A percentile compares a stretch with the other conserved stretches of the same genome.
Conservation (phyloP, 2,329 filamentous ascomycete species). For the Lithohypha guttulata region DNA sequence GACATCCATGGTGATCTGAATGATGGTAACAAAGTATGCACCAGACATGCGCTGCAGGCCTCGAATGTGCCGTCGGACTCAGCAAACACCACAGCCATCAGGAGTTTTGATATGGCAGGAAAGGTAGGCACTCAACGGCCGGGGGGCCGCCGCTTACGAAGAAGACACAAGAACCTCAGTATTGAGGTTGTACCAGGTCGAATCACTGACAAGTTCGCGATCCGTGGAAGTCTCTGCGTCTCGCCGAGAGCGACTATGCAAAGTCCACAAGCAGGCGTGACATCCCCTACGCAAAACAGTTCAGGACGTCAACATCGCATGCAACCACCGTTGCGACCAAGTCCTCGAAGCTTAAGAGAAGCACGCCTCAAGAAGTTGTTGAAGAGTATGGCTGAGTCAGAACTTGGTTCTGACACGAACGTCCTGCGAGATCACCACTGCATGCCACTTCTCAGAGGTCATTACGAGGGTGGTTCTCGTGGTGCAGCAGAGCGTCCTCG, state of each 20-base stretch:
- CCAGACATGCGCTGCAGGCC: background rate
- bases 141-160: too few species aligned
- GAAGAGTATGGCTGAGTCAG: background rate
- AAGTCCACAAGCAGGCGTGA: background rate
- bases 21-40: background rate
- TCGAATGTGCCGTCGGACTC: background rate
- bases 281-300: background rate
- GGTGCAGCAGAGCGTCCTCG: background rate
- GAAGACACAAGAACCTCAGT: too few species aligned
- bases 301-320: background rate
- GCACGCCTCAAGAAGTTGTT: background rate
- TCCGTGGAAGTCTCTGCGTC: too few species aligned
- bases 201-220: too few species aligned
- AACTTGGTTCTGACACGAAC: background rate
- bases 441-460: background rate
- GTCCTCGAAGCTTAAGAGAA: background rate
- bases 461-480: background rate
- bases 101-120: too few species aligned
- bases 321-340: background rate
- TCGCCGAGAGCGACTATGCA: too few species aligned
- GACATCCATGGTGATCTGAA: background rate
- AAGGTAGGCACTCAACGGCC: too few species aligned
- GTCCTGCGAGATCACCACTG: slow-evolving; percentile 2
- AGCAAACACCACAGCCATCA: too few species aligned
- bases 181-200: too few species aligned